Evolutionary conservation across 2,329 filamentous ascomycete species (phyloP).

Genomic region (Bimuria novae-zelandiae): DNA sequence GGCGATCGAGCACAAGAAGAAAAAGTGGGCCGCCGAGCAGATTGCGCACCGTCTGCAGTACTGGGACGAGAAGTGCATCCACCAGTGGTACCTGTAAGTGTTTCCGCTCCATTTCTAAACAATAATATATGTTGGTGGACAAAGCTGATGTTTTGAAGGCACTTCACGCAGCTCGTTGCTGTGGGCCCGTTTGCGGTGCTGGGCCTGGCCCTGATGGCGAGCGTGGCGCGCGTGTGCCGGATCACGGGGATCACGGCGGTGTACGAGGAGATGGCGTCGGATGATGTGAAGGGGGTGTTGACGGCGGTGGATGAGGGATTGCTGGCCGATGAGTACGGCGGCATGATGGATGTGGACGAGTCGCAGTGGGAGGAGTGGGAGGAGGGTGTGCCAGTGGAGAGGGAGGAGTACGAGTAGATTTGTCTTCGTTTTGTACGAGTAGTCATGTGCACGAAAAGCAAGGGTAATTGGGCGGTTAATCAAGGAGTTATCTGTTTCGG

Average conservation of each 20-base stretch:
- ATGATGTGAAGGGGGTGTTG: conserved; percentile 50
- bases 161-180: conserved; percentile 53
- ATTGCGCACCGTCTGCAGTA: conserved; percentile 40
- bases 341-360: conserved; percentile 27
- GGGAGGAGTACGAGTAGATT: conserved; percentile 14
- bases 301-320: conserved; percentile 49
- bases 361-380: conserved; percentile 34
- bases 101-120: neutral
- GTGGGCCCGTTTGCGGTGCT: conserved; percentile 53
- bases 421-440: neutral
- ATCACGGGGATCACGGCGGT: conserved; percentile 48
- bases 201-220: conserved; percentile 51
- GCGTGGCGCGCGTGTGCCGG: conserved; percentile 47
- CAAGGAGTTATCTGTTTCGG: neutral
- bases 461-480: neutral
- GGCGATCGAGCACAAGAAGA: conserved; percentile 26
- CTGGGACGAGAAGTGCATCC: conserved; percentile 46
- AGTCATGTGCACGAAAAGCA: neutral
- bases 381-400: conserved; percentile 27
- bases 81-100: conserved; percentile 44
- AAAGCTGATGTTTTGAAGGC: conserved; percentile 21
- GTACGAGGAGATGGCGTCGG: conserved; percentile 49
- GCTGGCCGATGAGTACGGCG: conserved; percentile 37
- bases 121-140: neutral
- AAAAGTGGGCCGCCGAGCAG: conserved; percentile 21